Conservation (phyloP, 2,329 filamentous ascomycete genomes). For the Colletotrichum nymphaeae region DNA sequence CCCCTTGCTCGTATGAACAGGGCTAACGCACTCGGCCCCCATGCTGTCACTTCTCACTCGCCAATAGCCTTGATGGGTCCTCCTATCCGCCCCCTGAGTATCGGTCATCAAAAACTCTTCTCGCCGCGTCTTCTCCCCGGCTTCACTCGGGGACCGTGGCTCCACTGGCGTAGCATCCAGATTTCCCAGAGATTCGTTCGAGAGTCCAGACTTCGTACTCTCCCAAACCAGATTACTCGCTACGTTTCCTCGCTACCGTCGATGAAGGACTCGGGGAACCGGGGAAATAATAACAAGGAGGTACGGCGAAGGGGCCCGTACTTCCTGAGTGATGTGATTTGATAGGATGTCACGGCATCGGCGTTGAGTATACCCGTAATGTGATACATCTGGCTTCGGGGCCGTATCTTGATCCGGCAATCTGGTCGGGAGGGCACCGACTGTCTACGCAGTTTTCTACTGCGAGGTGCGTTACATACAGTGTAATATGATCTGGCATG, state of each 20-base stretch:
- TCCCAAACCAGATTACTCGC: neutral
- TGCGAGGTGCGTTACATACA: neutral
- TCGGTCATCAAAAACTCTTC: neutral
- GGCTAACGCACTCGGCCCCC: neutral
- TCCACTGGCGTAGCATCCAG: neutral
- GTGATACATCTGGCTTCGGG: neutral
- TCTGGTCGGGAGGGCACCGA: neutral
- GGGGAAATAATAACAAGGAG: neutral
- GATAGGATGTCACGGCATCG: neutral
- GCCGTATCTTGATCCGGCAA: neutral
- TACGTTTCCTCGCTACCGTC: neutral
- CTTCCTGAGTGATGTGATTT: neutral
- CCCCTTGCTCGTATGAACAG: neutral
- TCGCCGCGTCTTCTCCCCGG: neutral
- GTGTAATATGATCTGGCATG: neutral
- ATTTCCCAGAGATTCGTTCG: neutral
- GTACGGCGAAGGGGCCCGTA: neutral
- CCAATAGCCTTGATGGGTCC: neutral
- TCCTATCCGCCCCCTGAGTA: neutral
- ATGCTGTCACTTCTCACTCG: conserved; percentile 15
- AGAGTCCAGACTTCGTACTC: neutral
- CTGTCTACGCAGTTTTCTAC: too few species aligned
- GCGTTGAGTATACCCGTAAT: neutral
- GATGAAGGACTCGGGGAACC: neutral
- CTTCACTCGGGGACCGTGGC: neutral